Percentiles rank a stretch among this genome's conserved stretches.
Conservation (phyloP, 768 basidiomycete species). For the Hysterangium stoloniferum region DNA sequence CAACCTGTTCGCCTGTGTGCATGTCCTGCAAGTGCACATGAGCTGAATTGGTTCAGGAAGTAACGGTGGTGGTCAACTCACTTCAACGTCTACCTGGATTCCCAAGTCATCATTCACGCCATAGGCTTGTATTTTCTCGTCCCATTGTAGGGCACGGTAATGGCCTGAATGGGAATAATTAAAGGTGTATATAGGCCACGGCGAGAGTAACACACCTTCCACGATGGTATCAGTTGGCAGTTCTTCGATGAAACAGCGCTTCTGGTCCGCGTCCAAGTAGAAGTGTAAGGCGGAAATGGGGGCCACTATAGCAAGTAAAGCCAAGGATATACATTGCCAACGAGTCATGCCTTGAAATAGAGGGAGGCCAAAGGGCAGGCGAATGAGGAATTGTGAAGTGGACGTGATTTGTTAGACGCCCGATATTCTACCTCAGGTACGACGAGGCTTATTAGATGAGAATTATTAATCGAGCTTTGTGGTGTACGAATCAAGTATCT, state of each 20-base stretch:
- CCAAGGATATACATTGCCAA: conserved; percentile 2
- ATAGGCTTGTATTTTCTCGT: conserved; percentile 62
- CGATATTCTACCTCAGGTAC: background rate
- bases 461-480: background rate
- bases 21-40: conserved; percentile 58
- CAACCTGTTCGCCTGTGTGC: conserved; percentile 70
- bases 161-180: conserved; percentile 56
- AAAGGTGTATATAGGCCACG: conserved; percentile 9
- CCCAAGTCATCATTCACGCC: conserved; percentile 68
- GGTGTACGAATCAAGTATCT: background rate
- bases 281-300: conserved; percentile 81
- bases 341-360: conserved; percentile 4
- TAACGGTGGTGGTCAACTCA: conserved; percentile 30
- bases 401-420: background rate
- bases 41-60: background rate
- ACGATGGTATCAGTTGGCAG: conserved; percentile 92
- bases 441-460: no score
- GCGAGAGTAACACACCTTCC: conserved; percentile 53
- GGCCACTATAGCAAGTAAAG: conserved; percentile 33
- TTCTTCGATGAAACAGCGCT: conserved; percentile 94
- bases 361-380: no score
- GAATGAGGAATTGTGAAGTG: background rate
- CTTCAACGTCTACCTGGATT: conserved; percentile 86
- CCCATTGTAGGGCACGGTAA: conserved; percentile 91
- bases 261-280: conserved; percentile 91